Evolutionary conservation across 75 land plant genomes (phyloP).

Genomic region (Pinus taeda): DNA sequence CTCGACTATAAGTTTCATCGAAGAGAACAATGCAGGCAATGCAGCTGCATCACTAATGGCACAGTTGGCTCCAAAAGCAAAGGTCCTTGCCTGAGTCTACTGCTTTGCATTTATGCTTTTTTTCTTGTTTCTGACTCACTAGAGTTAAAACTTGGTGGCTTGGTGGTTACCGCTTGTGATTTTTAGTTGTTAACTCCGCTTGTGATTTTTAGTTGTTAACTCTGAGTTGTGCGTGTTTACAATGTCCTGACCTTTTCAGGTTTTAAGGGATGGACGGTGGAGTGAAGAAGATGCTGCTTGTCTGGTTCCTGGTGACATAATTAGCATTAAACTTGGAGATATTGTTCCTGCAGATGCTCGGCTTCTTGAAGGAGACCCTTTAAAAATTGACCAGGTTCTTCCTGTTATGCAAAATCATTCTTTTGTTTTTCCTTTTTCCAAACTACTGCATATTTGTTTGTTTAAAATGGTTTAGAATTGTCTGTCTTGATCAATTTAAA

Average conservation of each 20-base stretch:
- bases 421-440: too few species aligned
- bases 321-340: constrained; percentile 77
- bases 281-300: constrained; percentile 70
- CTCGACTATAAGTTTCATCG: constrained; percentile 89
- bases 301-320: constrained; percentile 75
- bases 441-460: too few species aligned
- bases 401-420: background rate
- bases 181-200: background rate
- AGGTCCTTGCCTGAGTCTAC: constrained; percentile 30
- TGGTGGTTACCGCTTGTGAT: background rate
- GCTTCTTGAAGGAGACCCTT: constrained; percentile 80
- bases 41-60: constrained; percentile 96
- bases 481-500: background rate
- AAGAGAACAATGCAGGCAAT: constrained; percentile 92
- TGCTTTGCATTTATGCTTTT: background rate
- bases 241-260: constrained; percentile 23
- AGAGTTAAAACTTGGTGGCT: background rate
- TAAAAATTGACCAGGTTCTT: constrained; percentile 73
- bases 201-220: background rate
- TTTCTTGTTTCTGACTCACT: background rate
- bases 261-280: constrained; percentile 72
- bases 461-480: background rate
- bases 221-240: too few species aligned
- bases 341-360: constrained; percentile 84
- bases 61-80: constrained; percentile 88